Evolutionary conservation across 2,329 filamentous ascomycete species (phyloP), one percentile per base, ranked within the genome.

Genomic region (Cladobotryum mycophilum): DNA sequence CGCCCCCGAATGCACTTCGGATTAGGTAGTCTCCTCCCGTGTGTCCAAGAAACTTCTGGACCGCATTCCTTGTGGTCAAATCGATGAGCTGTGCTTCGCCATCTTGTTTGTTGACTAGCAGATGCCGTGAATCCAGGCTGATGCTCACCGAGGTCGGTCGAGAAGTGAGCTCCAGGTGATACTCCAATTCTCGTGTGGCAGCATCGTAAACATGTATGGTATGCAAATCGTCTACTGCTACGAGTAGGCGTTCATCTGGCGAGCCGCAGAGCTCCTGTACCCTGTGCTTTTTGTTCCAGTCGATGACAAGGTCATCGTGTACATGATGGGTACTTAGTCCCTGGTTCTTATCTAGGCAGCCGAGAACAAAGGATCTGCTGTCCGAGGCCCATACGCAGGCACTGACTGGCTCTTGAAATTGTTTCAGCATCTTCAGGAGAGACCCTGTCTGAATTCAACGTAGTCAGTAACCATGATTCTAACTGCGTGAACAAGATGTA

Each of bases 351-450:
- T 91, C 86, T 33, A 95, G 79, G 8, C 86, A 85, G 3, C 87
- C 89, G 1, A 91, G 84, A 40, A 96, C 80, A 59, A 97, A 91
- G 0, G 81, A 83, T 55, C 82, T 73, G 40, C 86, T 85, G 62
- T 95, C 86, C 1, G 84, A 79, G 5, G 87, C 79, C 92, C 93
- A 99, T n/a, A 88, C 86, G 53, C 90, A 95, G 51, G 87, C 85
- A 42, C 88, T 95, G 36, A 95, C 88, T 0, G 90, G 88, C 60
- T 96, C 86, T n/a, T 79, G 78, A 60, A 93, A 91, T 44, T 83
- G 79, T 47, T 82, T 77, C 14, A 92, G 76, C 8, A 76, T 80
- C 49, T 81, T 76, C 38, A 89, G 72, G 41, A 83, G 73, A 37
- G 72, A 70, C 0, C 88, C 88, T 5, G 78, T 81, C 82, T 89